phyloP scores from a whole-genome alignment of 148 eudicot genomes.

The Dianthus caryophyllus region DNA sequence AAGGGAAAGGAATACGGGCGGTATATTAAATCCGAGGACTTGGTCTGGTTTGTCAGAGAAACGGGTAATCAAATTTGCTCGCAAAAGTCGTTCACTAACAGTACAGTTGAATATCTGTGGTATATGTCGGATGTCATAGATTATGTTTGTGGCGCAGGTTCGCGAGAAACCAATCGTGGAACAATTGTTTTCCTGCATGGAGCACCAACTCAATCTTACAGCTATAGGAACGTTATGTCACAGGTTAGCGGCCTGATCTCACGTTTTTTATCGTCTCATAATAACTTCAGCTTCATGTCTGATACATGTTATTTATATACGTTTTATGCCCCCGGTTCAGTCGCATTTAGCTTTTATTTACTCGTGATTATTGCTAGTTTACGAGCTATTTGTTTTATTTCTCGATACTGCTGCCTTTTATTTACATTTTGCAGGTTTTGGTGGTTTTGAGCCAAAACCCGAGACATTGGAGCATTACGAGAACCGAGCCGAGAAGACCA shows the following conservation, averaged over 20 bases:
- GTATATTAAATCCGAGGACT: constrained; percentile 63
- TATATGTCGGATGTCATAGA: too few species aligned
- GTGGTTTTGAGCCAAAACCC: too few species aligned
- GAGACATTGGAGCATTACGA: too few species aligned
- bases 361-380: too few species aligned
- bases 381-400: too few species aligned
- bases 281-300: too few species aligned
- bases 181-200: constrained; percentile 90
- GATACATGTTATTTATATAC: too few species aligned
- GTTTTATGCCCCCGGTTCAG: too few species aligned
- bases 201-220: constrained; percentile 95
- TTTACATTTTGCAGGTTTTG: too few species aligned
- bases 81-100: not conserved
- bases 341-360: too few species aligned
- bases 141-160: constrained; percentile 42
- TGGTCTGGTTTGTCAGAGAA: constrained; percentile 94
- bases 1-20: constrained; percentile 90
- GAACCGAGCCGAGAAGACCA: too few species aligned
- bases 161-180: constrained; percentile 63
- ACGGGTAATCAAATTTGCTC: constrained; percentile 47
- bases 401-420: too few species aligned
- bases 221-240: constrained; percentile 94
- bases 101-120: not conserved
- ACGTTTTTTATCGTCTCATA: not conserved
- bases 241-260: constrained; percentile 45